Conservation (phyloP, 108 stramenopile genomes). For the Cyclotella atomus region DNA sequence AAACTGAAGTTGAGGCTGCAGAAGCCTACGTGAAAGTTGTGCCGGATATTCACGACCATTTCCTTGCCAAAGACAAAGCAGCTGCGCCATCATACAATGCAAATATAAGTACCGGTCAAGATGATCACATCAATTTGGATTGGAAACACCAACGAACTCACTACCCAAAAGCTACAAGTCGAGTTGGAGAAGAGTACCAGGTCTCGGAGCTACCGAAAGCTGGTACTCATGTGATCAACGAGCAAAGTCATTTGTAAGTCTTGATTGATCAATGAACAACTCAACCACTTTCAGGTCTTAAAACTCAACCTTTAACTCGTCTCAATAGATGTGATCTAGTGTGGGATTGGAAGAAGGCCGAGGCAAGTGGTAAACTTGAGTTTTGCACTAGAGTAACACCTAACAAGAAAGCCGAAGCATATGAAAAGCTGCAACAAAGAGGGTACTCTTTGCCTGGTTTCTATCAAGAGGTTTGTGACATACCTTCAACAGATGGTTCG, state of each 20-base stretch:
- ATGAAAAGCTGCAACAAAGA: conserved; percentile 50
- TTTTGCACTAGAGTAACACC: conserved; percentile 53
- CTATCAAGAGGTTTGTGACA: conserved; percentile 35
- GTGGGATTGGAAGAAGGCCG: conserved; percentile 63
- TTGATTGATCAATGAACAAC: neutral
- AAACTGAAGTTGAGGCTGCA: conserved; percentile 46
- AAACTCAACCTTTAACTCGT: neutral
- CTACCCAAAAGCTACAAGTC: conserved; percentile 65
- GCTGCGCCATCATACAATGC: neutral
- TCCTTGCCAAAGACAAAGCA: neutral
- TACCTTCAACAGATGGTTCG: conserved; percentile 53
- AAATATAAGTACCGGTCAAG: conserved; percentile 18
- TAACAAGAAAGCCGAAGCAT: conserved; percentile 65
- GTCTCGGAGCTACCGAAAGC: conserved; percentile 52
- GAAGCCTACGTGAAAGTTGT: conserved; percentile 34
- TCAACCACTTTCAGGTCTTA: neutral
- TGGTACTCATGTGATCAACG: conserved; percentile 27
- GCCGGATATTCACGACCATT: conserved; percentile 14
- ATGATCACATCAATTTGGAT: conserved; percentile 34
- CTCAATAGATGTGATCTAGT: conserved; percentile 56
- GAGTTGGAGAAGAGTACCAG: conserved; percentile 68
- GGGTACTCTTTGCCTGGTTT: conserved; percentile 48
- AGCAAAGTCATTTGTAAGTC: conserved; percentile 23
- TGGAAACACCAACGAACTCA: conserved; percentile 71
- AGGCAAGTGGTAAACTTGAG: conserved; percentile 41